Evolutionary conservation across 495 filamentous ascomycete species (phyloP), one percentile per base, ranked within the genome.

Genomic region (Polyplosphaeria fusca): DNA sequence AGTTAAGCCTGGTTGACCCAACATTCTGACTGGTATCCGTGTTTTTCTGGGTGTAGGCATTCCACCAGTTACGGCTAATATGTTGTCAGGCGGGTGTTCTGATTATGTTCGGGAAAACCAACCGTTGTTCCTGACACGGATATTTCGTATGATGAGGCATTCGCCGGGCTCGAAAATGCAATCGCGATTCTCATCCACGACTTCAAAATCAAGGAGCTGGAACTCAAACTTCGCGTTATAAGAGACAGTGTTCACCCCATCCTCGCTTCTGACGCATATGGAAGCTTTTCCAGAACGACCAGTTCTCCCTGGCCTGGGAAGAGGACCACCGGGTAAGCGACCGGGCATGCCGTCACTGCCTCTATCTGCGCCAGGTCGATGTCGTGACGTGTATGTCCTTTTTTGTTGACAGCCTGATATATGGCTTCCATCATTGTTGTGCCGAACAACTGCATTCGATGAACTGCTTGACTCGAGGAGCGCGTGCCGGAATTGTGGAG

Each of bases 151-250:
- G 48, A 52, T 19, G 1, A 41, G n/a, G 35, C 35, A 28, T 26
- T 52, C 48, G 22, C 48, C 48, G n/a, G 48, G 48, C 19, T 52
- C 48, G 28, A 41, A 52, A 4, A 52, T 25, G 14, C 48, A 30
- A 37, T 52, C 48, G n/a, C 35, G 22, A 13, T 52, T 52, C 35
- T 52, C 48, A 19, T 52, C 48, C 28, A 35, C 48, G 20, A 52
- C 30, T 23, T 52, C 48, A 20, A 52, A 52, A 4, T 41, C 48
- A 24, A 52, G 20, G 1, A 52, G 48, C 27, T 42, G n/a, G 14
- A 52, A 25, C 14, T 26, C 20, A 26, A 19, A 52, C 5, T 12
- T 18, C 28, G 48, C 18, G 2, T n/a, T 16, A 13, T 52, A 52
- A 16, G n/a, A 5, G 16, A 19, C 19, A n/a, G 32, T 7, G 7